A percentile compares a stretch with the other conserved stretches of the same genome.
Evolutionary conservation across 495 filamentous ascomycete genomes (phyloP).

Genomic region (Penicillium goetzii): DNA sequence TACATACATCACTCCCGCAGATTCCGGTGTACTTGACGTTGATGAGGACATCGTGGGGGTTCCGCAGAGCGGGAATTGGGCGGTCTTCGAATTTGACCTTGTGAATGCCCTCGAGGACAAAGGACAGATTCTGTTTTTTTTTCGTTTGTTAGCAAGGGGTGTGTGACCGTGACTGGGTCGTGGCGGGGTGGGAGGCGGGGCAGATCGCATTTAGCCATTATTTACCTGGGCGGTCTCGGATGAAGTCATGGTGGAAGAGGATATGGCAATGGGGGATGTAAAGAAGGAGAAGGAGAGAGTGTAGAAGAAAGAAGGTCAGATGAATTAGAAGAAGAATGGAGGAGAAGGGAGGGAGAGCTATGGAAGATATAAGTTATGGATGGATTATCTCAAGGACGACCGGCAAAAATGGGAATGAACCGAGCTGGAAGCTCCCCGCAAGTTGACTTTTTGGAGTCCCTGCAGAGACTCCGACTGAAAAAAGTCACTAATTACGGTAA

Average conservation of each 20-base stretch:
- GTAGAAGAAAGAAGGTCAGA: not conserved
- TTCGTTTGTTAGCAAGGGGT: slow-evolving; percentile 12
- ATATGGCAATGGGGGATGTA: no score
- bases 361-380: slow-evolving; percentile 4
- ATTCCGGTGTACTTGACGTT: slow-evolving; percentile 87
- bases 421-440: slow-evolving; percentile 25
- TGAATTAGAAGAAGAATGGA: not conserved
- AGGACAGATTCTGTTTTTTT: slow-evolving; percentile 77
- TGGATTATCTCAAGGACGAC: not conserved
- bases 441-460: not conserved
- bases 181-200: slow-evolving; percentile 6
- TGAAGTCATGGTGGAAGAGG: slow-evolving; percentile 14
- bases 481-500: not conserved
- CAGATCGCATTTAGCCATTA: slow-evolving; percentile 11
- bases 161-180: not conserved
- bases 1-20: slow-evolving; percentile 79
- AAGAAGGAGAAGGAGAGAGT: not conserved
- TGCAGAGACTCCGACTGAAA: no score
- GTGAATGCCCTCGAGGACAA: slow-evolving; percentile 75
- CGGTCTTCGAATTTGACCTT: slow-evolving; percentile 75
- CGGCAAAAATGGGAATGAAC: slow-evolving; percentile 16
- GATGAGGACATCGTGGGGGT: slow-evolving; percentile 76
- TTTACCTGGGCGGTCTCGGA: slow-evolving; percentile 32
- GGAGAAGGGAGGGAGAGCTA: not conserved
- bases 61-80: slow-evolving; percentile 68